These are phyloP conservation scores for Parascedosporium putredinis DNA, from an alignment of 2,329 filamentous ascomycete species.

Conservation along the genomic window DNA sequence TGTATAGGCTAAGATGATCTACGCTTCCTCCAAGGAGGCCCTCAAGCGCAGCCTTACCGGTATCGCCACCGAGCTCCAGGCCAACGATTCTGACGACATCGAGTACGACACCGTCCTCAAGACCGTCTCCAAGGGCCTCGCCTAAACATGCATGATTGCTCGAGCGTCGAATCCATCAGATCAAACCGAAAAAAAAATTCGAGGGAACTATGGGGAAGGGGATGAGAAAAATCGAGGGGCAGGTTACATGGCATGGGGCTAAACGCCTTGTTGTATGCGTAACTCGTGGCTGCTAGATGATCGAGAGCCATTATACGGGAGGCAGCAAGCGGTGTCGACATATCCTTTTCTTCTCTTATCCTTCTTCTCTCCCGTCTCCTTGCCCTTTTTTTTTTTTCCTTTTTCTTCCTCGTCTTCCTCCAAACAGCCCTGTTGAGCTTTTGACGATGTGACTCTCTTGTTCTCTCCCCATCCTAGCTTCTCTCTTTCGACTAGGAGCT, in stretches of 20 bases:
- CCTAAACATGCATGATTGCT: no score
- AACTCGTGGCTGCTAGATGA: background rate
- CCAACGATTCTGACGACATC: constrained; percentile 75
- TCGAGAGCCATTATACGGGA: background rate
- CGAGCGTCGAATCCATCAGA: no score
- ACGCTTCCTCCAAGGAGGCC: constrained; percentile 79
- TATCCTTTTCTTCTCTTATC: background rate
- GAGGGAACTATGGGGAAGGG: background rate
- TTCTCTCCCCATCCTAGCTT: no score
- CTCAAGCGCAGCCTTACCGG: constrained; percentile 72
- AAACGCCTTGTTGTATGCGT: background rate
- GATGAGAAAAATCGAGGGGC: no score
- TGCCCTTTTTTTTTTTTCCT: no score
- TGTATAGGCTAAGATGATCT: constrained; percentile 78
- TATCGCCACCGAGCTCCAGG: constrained; percentile 67
- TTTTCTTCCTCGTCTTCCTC: no score
- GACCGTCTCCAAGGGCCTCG: constrained; percentile 53
- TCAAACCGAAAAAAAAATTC: no score
- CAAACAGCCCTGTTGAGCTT: no score
- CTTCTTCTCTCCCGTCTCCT: background rate
- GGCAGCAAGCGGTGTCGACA: background rate
- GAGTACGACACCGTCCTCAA: constrained; percentile 63
- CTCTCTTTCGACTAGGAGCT: no score
- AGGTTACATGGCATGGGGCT: background rate
- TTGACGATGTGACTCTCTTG: no score